Evolutionary conservation across 306 rosid genomes (phyloP).

Genomic region (Casuarina cunninghamiana): DNA sequence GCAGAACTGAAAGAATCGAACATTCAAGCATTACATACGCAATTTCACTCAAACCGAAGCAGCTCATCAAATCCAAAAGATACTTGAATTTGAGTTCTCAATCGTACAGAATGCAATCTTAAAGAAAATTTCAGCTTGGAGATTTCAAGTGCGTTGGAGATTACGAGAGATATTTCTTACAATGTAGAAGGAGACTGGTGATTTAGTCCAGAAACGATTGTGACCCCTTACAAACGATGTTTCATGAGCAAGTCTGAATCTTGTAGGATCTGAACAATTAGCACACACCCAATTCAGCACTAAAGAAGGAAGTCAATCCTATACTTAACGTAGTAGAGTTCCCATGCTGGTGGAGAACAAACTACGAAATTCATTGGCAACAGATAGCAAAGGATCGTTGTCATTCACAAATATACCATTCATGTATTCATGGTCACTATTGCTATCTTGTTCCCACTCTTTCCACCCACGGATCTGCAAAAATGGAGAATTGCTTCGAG

Average conservation of each 20-base stretch:
- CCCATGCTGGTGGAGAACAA: neutral
- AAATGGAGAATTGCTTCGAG: neutral
- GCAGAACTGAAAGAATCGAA: slow-evolving; percentile 59
- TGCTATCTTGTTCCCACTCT: slow-evolving; percentile 63
- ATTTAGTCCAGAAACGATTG: slow-evolving; percentile 73
- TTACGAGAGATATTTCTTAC: slow-evolving; percentile 45
- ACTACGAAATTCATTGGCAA: neutral
- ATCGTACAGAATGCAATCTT: neutral
- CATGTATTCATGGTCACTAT: slow-evolving; percentile 53
- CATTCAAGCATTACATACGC: slow-evolving; percentile 8
- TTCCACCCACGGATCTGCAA: slow-evolving; percentile 80
- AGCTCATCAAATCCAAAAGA: no score
- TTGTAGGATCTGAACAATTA: slow-evolving; percentile 62
- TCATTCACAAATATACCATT: slow-evolving; percentile 48
- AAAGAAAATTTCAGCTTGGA: neutral
- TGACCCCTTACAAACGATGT: slow-evolving; percentile 86
- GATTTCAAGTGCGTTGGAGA: neutral
- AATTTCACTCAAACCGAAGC: neutral
- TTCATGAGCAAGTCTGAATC: slow-evolving; percentile 93
- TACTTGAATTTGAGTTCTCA: no score
- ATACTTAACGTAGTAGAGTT: neutral
- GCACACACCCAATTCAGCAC: slow-evolving; percentile 24
- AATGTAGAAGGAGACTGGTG: slow-evolving; percentile 65
- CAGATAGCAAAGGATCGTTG: slow-evolving; percentile 2
- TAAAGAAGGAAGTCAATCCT: slow-evolving; percentile 2